Evolutionary conservation across 2,329 filamentous ascomycete genomes (phyloP).

Genomic region (Trichophyton verrucosum): DNA sequence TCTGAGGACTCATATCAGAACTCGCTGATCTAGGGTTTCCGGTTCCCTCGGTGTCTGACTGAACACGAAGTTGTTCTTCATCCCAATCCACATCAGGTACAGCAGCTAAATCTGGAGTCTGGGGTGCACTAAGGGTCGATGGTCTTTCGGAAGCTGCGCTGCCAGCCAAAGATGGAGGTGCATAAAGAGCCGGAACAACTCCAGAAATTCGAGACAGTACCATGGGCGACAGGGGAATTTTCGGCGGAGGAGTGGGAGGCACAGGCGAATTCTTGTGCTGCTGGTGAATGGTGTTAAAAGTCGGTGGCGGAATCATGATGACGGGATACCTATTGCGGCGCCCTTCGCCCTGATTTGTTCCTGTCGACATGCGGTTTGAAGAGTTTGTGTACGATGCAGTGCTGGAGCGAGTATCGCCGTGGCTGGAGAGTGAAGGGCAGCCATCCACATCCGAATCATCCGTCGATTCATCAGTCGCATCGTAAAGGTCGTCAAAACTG

Average conservation of each 20-base stretch:
- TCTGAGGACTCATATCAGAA: constrained; percentile 19
- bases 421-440: constrained; percentile 39
- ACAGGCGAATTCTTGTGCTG: constrained; percentile 39
- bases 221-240: constrained; percentile 62
- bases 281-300: constrained; percentile 42
- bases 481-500: constrained; percentile 79
- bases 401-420: constrained; percentile 31
- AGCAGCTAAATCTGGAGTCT: constrained; percentile 60
- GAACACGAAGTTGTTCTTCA: constrained; percentile 23
- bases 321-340: constrained; percentile 43
- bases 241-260: constrained; percentile 38
- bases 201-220: constrained; percentile 60
- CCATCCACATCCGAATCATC: constrained; percentile 51
- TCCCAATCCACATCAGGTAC: constrained; percentile 52
- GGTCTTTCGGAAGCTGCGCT: constrained; percentile 81
- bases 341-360: constrained; percentile 26
- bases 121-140: constrained; percentile 67
- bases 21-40: constrained; percentile 18
- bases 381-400: constrained; percentile 17
- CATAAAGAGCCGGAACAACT: constrained; percentile 60
- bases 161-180: constrained; percentile 79
- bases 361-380: constrained; percentile 26
- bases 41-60: constrained; percentile 22
- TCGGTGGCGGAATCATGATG: constrained; percentile 44
- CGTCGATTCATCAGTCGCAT: constrained; percentile 52